Percentiles rank a stretch among this genome's conserved stretches.
Evolutionary conservation across 805 yeast species (phyloP).

Genomic region (Starmerella roubikii): DNA sequence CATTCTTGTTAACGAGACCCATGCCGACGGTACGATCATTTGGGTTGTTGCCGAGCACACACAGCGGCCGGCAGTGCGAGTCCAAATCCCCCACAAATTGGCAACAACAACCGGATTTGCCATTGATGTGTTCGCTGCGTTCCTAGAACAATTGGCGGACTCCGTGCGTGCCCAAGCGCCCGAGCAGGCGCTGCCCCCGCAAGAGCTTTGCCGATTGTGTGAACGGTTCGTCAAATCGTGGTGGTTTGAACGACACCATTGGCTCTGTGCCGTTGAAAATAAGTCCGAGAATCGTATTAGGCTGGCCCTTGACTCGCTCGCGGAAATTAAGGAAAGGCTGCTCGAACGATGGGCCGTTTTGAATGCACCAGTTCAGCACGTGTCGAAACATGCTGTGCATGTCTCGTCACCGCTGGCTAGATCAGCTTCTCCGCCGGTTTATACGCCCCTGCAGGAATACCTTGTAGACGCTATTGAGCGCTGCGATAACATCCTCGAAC

Average conservation of each 20-base stretch:
- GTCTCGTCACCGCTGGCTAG: constrained; percentile 21
- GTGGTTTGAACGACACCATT: constrained; percentile 91
- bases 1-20: constrained; percentile 43
- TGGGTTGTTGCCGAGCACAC: constrained; percentile 79
- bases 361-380: not conserved
- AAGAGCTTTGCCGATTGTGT: constrained; percentile 80
- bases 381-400: constrained; percentile 17
- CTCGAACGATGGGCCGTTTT: not conserved
- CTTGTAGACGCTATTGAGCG: constrained; percentile 4
- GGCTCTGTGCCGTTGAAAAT: constrained; percentile 75
- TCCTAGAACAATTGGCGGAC: constrained; percentile 50
- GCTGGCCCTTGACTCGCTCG: constrained; percentile 55
- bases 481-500: constrained; percentile 13
- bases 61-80: constrained; percentile 44
- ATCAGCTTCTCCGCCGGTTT: not conserved
- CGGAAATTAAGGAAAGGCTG: constrained; percentile 53
- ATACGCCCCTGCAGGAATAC: not conserved
- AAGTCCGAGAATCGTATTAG: constrained; percentile 66
- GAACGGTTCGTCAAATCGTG: constrained; percentile 85
- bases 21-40: constrained; percentile 30
- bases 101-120: constrained; percentile 81
- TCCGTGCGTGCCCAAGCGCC: constrained; percentile 45
- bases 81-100: constrained; percentile 39
- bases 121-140: constrained; percentile 65
- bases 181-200: constrained; percentile 58